These are phyloP conservation scores for Aureobasidium sp. DNA, from an alignment of 2,329 filamentous ascomycete species.

Conservation along the genomic window DNA sequence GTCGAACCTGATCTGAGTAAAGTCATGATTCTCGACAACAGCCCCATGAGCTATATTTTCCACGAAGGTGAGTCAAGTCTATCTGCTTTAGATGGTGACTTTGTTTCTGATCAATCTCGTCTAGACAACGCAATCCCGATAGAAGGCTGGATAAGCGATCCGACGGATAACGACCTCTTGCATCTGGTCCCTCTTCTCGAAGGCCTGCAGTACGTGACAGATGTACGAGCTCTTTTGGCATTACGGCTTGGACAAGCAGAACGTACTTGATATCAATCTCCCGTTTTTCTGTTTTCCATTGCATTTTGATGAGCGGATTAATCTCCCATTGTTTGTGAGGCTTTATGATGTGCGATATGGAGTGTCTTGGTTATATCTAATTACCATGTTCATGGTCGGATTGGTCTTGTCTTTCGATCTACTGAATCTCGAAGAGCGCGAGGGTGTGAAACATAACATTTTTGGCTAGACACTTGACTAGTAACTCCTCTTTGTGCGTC, in stretches of 20 bases:
- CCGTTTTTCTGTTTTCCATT: background rate
- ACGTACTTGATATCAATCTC: constrained; percentile 16
- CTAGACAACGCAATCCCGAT: constrained; percentile 97
- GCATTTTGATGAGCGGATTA: background rate
- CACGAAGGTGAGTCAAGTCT: constrained; percentile 64
- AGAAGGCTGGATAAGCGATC: constrained; percentile 98
- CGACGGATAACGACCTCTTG: constrained; percentile 89
- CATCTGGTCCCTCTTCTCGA: constrained; percentile 89
- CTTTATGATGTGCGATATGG: background rate
- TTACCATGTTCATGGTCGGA: background rate
- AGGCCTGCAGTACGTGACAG: constrained; percentile 90
- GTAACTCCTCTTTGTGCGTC: background rate
- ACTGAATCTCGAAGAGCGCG: background rate
- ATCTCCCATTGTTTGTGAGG: background rate
- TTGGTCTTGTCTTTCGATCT: background rate
- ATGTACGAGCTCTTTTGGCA: constrained; percentile 83
- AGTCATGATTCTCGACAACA: constrained; percentile 98
- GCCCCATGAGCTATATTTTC: constrained; percentile 95
- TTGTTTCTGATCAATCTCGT: background rate
- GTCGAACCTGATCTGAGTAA: constrained; percentile 95
- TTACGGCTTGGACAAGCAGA: constrained; percentile 70
- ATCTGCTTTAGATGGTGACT: background rate
- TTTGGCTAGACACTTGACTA: background rate
- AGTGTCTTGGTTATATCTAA: background rate
- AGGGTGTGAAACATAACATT: background rate